Percentiles rank a stretch among this genome's conserved stretches.
Conservation (phyloP, 805 yeast species). For the Yamadazyma sp. region DNA sequence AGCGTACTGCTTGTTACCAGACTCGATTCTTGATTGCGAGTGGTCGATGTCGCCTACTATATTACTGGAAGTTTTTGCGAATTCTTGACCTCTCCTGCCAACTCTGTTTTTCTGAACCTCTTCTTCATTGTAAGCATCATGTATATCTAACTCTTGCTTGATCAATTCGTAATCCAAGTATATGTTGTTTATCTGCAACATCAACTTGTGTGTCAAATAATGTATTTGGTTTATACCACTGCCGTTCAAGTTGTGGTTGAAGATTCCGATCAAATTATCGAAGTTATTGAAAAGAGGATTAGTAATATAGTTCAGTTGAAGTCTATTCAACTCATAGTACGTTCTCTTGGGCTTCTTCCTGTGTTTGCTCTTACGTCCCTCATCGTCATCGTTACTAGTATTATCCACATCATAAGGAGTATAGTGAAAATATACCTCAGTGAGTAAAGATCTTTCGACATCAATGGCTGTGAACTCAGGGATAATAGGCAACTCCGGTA, state of each 20-base stretch:
- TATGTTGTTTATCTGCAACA: conserved; percentile 53
- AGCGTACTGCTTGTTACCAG: conserved; percentile 31
- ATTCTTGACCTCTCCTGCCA: conserved; percentile 43
- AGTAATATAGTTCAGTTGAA: conserved; percentile 64
- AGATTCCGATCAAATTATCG: conserved; percentile 50
- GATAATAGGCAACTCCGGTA: conserved; percentile 69
- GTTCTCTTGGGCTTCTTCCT: conserved; percentile 20
- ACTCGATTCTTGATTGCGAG: conserved; percentile 32
- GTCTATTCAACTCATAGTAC: conserved; percentile 61
- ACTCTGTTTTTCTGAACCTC: conserved; percentile 39
- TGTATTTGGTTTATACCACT: conserved; percentile 12
- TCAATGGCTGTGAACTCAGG: conserved; percentile 66
- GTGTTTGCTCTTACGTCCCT: conserved; percentile 3
- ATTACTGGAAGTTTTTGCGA: conserved; percentile 44
- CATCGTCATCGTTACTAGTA: conserved; percentile 14
- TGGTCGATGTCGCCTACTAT: conserved; percentile 49
- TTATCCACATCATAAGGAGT: conserved; percentile 46
- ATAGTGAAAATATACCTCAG: conserved; percentile 68
- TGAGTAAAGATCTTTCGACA: conserved; percentile 73
- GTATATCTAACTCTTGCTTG: conserved; percentile 40
- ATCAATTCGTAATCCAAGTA: conserved; percentile 45
- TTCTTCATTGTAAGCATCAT: conserved; percentile 35
- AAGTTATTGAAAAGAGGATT: conserved; percentile 61
- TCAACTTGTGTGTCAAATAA: conserved; percentile 60
- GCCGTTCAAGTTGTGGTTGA: conserved; percentile 31